Evolutionary conservation across 2,329 filamentous ascomycete species (phyloP).

Genomic region (Rugonectria rugulosa): DNA sequence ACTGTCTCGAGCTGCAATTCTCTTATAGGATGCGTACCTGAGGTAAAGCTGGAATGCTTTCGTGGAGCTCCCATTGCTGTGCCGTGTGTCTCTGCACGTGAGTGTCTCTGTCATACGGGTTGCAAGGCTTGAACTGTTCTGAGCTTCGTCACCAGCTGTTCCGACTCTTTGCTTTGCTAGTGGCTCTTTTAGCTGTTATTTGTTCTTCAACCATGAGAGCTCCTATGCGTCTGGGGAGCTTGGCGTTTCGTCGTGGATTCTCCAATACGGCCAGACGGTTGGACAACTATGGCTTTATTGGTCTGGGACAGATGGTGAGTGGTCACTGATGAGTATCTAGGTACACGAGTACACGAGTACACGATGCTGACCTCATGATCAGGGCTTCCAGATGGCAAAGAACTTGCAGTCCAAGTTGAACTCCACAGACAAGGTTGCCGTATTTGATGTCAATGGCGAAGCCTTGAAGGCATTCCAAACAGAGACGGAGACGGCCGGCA

Average conservation of each 20-base stretch:
- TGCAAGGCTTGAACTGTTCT: not conserved
- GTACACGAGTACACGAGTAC: too few relatives aligned
- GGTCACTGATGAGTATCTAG: too few relatives aligned
- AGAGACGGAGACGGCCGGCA: constrained; percentile 54
- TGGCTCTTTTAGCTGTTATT: not conserved
- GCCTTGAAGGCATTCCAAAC: constrained; percentile 55
- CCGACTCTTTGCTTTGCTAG: not conserved
- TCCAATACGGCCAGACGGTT: constrained; percentile 55
- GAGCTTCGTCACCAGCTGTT: not conserved
- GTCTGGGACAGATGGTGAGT: constrained; percentile 67
- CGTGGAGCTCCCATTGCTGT: too few relatives aligned
- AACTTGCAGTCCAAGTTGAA: constrained; percentile 66
- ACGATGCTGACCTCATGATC: constrained; percentile 19
- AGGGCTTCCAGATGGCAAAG: constrained; percentile 70
- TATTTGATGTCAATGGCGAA: constrained; percentile 65
- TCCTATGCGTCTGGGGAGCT: constrained; percentile 35
- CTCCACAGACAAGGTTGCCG: constrained; percentile 57
- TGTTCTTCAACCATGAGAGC: constrained; percentile 27
- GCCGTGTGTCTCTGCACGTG: too few relatives aligned
- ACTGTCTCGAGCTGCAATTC: constrained; percentile 5
- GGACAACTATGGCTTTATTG: constrained; percentile 66
- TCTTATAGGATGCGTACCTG: not conserved
- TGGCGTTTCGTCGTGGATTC: constrained; percentile 57
- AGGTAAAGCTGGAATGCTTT: too few relatives aligned
- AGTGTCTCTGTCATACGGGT: too few relatives aligned